A percentile compares a stretch with the other conserved stretches of the same genome.
These are phyloP conservation scores for Daucus carota DNA, from an alignment of 129 eudicot genomes.

Conservation along the genomic window DH1_v3.0 NC_030384.2:27541001-27541500, in stretches of 20 bases:
- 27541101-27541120: background rate
- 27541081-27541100: background rate
- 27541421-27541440: conserved; percentile 22
- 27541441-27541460: conserved; percentile 16
- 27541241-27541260: background rate
- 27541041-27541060: conserved; percentile 19
- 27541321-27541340: background rate
- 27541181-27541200: too few species aligned
- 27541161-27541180: too few species aligned
- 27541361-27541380: background rate
- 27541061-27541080: background rate
- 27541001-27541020: conserved; percentile 14
- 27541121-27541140: too few species aligned
- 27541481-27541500: conserved; percentile 6
- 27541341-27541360: background rate
- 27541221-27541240: background rate
- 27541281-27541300: background rate
- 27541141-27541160: too few species aligned
- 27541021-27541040: conserved; percentile 25
- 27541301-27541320: background rate
- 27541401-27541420: conserved; percentile 21
- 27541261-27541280: background rate
- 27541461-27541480: conserved; percentile 10
- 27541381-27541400: background rate
- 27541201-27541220: background rate